Conservation (phyloP, 257 asterid species). For the Solanum chiquidenum region DNA sequence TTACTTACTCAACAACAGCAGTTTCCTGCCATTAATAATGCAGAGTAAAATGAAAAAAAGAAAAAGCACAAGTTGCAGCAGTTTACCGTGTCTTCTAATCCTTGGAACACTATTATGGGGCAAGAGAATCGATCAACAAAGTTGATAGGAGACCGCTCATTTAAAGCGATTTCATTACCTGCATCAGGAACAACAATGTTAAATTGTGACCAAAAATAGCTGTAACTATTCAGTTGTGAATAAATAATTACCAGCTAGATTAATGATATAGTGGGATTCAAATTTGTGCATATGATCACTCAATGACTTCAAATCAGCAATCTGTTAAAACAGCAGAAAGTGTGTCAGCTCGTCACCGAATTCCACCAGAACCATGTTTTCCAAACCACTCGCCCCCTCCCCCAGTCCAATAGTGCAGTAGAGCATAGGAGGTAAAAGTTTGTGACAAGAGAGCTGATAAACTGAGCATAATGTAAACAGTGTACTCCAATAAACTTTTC, state of each 20-base stretch:
- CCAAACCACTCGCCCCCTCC: neutral
- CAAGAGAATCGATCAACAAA: slow-evolving; percentile 53
- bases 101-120: slow-evolving; percentile 72
- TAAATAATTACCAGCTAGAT: slow-evolving; percentile 57
- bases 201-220: neutral
- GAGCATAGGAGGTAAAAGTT: neutral
- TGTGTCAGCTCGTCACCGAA: neutral
- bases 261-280: slow-evolving; percentile 75
- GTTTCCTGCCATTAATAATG: neutral
- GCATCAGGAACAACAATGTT: slow-evolving; percentile 8
- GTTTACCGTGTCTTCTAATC: slow-evolving; percentile 78
- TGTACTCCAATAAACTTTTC: neutral
- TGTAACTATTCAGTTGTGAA: neutral
- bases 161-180: slow-evolving; percentile 36
- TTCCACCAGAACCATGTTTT: neutral
- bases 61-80: neutral
- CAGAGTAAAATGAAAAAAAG: neutral
- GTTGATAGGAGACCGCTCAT: slow-evolving; percentile 56
- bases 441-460: neutral
- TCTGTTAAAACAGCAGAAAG: slow-evolving; percentile 30
- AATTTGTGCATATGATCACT: slow-evolving; percentile 72
- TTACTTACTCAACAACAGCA: neutral
- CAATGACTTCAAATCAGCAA: slow-evolving; percentile 69
- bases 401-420: neutral
- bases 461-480: neutral